Conservation (phyloP, 164 flowering plant genomes). For the Berberis thunbergii region DNA sequence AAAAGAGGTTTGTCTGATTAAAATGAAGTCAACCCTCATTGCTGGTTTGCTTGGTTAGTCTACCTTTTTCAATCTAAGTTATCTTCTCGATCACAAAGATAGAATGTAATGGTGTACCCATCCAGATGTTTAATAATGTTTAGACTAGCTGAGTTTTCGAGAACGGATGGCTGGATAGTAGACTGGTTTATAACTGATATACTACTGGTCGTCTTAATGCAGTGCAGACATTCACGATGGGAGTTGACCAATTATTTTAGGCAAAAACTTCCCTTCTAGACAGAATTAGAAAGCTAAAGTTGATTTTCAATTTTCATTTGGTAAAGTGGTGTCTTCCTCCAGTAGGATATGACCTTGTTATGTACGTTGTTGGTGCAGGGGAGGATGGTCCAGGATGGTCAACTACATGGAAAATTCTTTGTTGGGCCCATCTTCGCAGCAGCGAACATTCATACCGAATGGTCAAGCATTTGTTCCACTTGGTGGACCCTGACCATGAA, state of each 20-base stretch:
- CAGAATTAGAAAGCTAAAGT: too few species aligned
- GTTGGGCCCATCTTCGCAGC: slow-evolving; percentile 81
- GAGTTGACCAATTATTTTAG: too few species aligned
- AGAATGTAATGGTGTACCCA: too few species aligned
- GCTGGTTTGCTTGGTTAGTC: neutral
- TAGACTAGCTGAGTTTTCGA: too few species aligned
- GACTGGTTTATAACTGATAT: too few species aligned
- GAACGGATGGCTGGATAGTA: too few species aligned
- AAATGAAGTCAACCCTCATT: neutral
- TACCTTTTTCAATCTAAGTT: too few species aligned
- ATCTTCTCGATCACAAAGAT: too few species aligned
- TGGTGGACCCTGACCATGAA: slow-evolving; percentile 77
- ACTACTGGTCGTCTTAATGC: too few species aligned
- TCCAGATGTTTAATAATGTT: too few species aligned
- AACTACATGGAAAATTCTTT: slow-evolving; percentile 71
- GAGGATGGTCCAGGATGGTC: slow-evolving; percentile 99
- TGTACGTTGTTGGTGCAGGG: slow-evolving; percentile 28
- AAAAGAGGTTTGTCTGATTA: slow-evolving; percentile 55
- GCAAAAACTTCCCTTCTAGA: too few species aligned
- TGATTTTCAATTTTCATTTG: neutral
- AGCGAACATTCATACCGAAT: slow-evolving; percentile 76
- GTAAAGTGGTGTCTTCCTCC: neutral
- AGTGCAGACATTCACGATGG: too few species aligned
- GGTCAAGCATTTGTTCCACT: slow-evolving; percentile 64
- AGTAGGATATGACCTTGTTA: neutral